Evolutionary conservation across 352 stramenopile genomes (phyloP), one percentile per base, ranked within the genome.

Genomic region (Thalassiosira hispida): DNA sequence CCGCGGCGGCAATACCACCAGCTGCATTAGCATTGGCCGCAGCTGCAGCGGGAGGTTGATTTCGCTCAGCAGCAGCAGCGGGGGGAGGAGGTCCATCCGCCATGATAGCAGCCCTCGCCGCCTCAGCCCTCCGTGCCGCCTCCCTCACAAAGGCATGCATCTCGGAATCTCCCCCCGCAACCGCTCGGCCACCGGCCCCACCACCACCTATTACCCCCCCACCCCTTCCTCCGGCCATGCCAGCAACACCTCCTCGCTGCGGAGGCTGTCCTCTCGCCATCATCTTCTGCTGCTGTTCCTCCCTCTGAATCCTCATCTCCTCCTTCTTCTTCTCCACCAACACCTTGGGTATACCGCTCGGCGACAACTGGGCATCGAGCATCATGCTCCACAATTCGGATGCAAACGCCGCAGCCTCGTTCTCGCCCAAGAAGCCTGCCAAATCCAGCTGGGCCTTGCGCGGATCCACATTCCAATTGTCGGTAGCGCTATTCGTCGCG

Each of bases 301-400:
- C 66, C 66, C 77, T 59, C 27, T 85, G 23, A n/a, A 59, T 27
- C 7, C 59, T 51, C 27, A 93, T 74, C 59, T 92, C 86, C 52
- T 90, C 81, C 64, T 91, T 93, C 70, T 93, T 93, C 63, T 89
- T 77, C 76, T 93, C 82, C 25, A 93, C 35, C 8, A 93, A 53
- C 29, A 84, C 81, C 35, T 46, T 33, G 14, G 88, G 88, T 74
- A 93, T 91, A 4, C 88, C 88, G 9, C 53, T 70, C 16, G 79
- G n/a, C 53, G 57, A 65, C 12, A 66, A 60, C 29, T 90, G 76
- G 1, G 86, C 88, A 77, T 93, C 88, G 40, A 92, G 53, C 72
- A 93, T 83, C 56, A 93, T 72, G 5, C 52, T 79, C 86, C 86
- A 92, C 18, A 92, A 68, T 57, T 81, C 73, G 14, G 68, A 29